A percentile compares a stretch with the other conserved stretches of the same genome.
phyloP scores from a whole-genome alignment of 805 yeast genomes.

The Candida nitratophila region DNA sequence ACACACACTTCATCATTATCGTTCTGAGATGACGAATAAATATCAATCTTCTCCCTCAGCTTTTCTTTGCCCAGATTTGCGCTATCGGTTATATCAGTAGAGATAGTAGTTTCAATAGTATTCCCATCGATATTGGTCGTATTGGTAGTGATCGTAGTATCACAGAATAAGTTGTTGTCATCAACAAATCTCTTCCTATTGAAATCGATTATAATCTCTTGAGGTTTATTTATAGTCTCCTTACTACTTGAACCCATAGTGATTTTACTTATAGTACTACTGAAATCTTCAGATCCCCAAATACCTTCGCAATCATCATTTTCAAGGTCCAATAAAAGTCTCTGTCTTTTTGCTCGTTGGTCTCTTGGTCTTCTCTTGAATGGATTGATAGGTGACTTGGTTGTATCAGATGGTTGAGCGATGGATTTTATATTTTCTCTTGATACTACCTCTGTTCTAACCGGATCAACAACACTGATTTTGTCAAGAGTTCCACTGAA shows the following conservation, averaged over 20 bases:
- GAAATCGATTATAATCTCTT: background rate
- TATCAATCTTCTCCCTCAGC: too few relatives aligned
- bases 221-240: background rate
- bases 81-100: background rate
- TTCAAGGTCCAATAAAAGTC: background rate
- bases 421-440: too few relatives aligned
- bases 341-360: background rate
- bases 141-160: background rate
- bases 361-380: background rate
- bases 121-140: background rate
- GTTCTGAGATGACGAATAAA: too few relatives aligned
- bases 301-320: background rate
- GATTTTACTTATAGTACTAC: background rate
- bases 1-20: too few relatives aligned
- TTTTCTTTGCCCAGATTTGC: too few relatives aligned
- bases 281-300: background rate
- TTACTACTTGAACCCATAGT: too few relatives aligned
- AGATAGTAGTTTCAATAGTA: background rate
- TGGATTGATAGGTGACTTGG: background rate
- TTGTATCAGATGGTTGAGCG: too few relatives aligned
- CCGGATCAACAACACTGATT: too few relatives aligned
- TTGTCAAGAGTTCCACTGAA: too few relatives aligned
- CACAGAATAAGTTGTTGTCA: too few relatives aligned
- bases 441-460: too few relatives aligned
- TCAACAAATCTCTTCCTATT: background rate